phyloP scores from a whole-genome alignment of 768 basidiomycete species.

The Serpula lacrymans region DNA sequence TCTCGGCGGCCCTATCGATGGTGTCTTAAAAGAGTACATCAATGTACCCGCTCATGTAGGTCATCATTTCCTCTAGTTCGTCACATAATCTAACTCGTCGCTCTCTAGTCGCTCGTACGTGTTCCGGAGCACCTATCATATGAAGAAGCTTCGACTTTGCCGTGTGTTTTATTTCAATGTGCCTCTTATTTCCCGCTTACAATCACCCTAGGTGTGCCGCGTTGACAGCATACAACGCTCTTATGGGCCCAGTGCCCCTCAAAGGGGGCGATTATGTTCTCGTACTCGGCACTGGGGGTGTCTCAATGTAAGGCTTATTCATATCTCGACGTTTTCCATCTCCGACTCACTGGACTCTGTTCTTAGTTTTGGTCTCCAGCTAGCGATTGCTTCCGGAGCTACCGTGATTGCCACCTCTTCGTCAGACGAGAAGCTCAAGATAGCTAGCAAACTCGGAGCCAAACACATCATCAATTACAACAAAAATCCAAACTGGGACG shows the following conservation, averaged over 20 bases:
- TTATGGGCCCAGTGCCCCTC: conserved; percentile 46
- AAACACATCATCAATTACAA: conserved; percentile 62
- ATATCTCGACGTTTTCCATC: neutral
- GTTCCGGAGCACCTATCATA: conserved; percentile 57
- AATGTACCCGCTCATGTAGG: conserved; percentile 45
- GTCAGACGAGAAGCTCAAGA: conserved; percentile 57
- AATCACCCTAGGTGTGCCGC: conserved; percentile 44
- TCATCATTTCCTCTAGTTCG: neutral
- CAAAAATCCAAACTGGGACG: conserved; percentile 54
- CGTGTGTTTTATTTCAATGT: conserved; percentile 32
- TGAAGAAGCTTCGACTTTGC: conserved; percentile 63
- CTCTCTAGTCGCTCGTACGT: conserved; percentile 40
- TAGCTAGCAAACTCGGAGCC: conserved; percentile 49
- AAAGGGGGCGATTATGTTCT: conserved; percentile 60
- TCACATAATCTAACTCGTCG: neutral
- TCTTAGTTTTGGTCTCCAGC: conserved; percentile 51
- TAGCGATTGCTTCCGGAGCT: conserved; percentile 62
- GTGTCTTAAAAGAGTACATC: conserved; percentile 53
- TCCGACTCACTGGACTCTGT: conserved; percentile 11
- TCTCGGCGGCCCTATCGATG: conserved; percentile 47
- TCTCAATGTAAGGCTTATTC: conserved; percentile 48
- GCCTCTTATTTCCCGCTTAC: neutral
- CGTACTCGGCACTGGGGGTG: conserved; percentile 54
- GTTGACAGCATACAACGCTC: conserved; percentile 61
- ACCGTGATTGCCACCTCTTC: conserved; percentile 66